Evolutionary conservation across 1,284 basidiomycete species (phyloP).

Genomic region (Melampsora americana): DNA sequence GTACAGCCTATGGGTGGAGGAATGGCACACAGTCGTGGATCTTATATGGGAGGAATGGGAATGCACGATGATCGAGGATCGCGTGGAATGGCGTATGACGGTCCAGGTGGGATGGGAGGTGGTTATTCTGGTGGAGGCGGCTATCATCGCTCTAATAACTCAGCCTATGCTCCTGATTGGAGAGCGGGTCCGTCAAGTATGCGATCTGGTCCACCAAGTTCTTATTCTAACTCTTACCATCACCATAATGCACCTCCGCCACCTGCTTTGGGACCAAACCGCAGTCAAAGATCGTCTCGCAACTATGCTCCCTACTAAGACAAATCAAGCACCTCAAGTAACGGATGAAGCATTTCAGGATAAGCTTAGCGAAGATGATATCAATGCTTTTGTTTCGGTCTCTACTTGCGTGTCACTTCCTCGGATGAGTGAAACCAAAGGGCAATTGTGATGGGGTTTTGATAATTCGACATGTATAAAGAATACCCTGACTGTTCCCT

Average conservation of each 20-base stretch:
- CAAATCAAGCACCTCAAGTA: no score
- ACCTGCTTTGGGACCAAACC: no score
- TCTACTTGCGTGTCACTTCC: no score
- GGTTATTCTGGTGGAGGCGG: slow-evolving; percentile 9
- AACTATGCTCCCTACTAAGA: no score
- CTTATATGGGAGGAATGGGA: slow-evolving; percentile 60
- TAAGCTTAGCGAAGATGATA: no score
- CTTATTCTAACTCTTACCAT: slow-evolving; percentile 33
- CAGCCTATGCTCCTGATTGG: slow-evolving; percentile 29
- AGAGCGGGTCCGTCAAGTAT: slow-evolving; percentile 21
- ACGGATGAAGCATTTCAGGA: no score
- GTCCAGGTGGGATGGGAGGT: slow-evolving; percentile 14
- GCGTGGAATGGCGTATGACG: slow-evolving; percentile 29
- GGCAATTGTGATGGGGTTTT: no score
- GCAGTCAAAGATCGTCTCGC: no score
- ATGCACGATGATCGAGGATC: slow-evolving; percentile 51
- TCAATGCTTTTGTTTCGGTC: no score
- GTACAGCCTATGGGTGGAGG: slow-evolving; percentile 25
- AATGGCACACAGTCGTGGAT: slow-evolving; percentile 17
- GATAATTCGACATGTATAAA: no score
- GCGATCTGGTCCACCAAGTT: slow-evolving; percentile 14
- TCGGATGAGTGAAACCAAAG: no score
- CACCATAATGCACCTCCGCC: not conserved
- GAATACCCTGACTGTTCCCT: no score
- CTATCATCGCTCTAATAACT: slow-evolving; percentile 9